Evolutionary conservation across 2,329 filamentous ascomycete species (phyloP), one percentile per base, ranked within the genome.

Genomic region (Fusarium sp.): DNA sequence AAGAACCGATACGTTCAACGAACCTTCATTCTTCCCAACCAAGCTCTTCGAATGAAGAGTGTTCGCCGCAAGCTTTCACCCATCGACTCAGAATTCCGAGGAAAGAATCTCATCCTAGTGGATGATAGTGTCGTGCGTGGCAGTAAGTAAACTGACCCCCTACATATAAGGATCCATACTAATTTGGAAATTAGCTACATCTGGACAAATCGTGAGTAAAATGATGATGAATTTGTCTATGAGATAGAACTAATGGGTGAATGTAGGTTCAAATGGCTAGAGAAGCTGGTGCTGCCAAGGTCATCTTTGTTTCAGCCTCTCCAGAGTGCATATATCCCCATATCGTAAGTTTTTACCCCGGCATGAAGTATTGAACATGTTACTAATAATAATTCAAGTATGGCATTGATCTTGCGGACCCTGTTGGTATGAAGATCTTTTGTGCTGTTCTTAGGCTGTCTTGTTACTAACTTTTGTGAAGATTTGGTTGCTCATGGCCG

Each of bases 121-220:
- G 95, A 98, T 76, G 95, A 98, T 82, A 94, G 91, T 76, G 94
- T 97, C 66, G 95, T 97, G 9, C 89, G 95, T 41, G 95, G 94
- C 45, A 74, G 64, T 71, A 41, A 52, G 61, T 33, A 51, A 29
- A 25, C 10, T 27, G 33, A 35, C 7, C 7, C 5, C 8, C 8
- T 9, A 7, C 5, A 19, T 39, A 11, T 11, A 14, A 21, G 16
- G 27, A 21, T 25, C 15, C 39, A 16, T 27, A n/a, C 46, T 71
- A n/a, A 71, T 51, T 16, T 16, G 27, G 14, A 27, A 19, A 60
- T 51, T 15, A 71, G 67, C 69, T 29, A 89, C 90, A 73, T 88
- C 90, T 33, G 86, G 92, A 18, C 89, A 93, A 78, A 91, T 92
- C 73, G 92, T 94, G 39, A 86, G 92, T 33, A 25, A 25, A 23